Percentiles rank a stretch among this genome's conserved stretches.
phyloP scores from a whole-genome alignment of 2,329 filamentous ascomycete genomes.

The Aureobasidium sp. region DNA sequence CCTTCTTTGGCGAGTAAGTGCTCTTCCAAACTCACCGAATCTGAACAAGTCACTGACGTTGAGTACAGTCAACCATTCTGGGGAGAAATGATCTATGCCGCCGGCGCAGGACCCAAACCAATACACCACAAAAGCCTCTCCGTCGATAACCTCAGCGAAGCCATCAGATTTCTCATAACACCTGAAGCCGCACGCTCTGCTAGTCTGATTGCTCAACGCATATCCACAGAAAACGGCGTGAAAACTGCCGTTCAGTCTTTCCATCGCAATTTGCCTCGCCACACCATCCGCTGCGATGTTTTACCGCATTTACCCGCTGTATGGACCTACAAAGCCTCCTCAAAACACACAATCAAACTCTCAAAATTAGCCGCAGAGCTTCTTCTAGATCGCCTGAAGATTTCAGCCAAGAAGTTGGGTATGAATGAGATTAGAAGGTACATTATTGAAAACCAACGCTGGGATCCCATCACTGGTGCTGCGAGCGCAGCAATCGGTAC shows the following conservation, averaged over 20 bases:
- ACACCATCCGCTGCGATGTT: slow-evolving; percentile 44
- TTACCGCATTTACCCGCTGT: slow-evolving; percentile 57
- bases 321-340: slow-evolving; percentile 41
- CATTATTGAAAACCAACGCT: not conserved
- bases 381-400: not conserved
- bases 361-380: slow-evolving; percentile 24
- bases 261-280: slow-evolving; percentile 16
- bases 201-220: slow-evolving; percentile 14
- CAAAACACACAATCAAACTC: not conserved
- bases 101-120: slow-evolving; percentile 33
- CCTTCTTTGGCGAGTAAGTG: not conserved
- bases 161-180: slow-evolving; percentile 28
- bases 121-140: slow-evolving; percentile 30
- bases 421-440: not conserved
- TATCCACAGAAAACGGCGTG: slow-evolving; percentile 27
- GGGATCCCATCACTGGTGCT: not conserved
- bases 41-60: not conserved
- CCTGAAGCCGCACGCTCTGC: slow-evolving; percentile 23
- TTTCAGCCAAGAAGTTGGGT: not conserved
- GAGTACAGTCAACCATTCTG: slow-evolving; percentile 34
- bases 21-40: slow-evolving; percentile 10
- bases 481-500: not conserved
- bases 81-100: slow-evolving; percentile 33
- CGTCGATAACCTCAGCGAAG: slow-evolving; percentile 26
- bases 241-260: slow-evolving; percentile 34